Percentiles rank a stretch among this genome's conserved stretches.
Conservation (phyloP, 2,329 filamentous ascomycete species). For the Pseudogymnoascus sp. region DNA sequence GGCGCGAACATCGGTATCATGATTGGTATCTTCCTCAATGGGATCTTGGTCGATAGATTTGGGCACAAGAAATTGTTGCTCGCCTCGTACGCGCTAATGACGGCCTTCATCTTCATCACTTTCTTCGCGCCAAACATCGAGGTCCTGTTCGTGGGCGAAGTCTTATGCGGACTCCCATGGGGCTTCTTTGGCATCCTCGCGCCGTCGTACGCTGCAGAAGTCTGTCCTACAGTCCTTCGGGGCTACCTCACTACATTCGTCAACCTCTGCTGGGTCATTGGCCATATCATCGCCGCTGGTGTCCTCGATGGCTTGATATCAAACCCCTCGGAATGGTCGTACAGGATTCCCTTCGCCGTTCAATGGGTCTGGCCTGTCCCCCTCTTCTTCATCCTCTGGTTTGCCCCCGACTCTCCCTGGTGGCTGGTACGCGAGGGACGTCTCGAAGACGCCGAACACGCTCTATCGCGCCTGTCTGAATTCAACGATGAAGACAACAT, state of each 20-base stretch:
- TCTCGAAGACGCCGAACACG: conserved; percentile 36
- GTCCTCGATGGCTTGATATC: conserved; percentile 27
- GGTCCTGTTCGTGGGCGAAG: conserved; percentile 41
- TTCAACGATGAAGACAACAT: conserved; percentile 46
- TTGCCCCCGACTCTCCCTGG: conserved; percentile 43
- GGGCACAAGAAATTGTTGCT: conserved; percentile 46
- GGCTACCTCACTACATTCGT: conserved; percentile 50
- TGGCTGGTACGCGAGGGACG: conserved; percentile 40
- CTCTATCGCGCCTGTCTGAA: conserved; percentile 1
- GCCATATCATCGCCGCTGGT: conserved; percentile 44
- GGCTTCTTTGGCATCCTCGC: conserved; percentile 40
- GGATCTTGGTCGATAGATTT: conserved; percentile 41
- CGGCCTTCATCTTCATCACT: conserved; percentile 42
- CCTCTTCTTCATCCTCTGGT: conserved; percentile 35
- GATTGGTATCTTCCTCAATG: conserved; percentile 40
- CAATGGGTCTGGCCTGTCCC: conserved; percentile 42
- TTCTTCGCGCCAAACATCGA: conserved; percentile 43
- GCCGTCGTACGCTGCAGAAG: conserved; percentile 38
- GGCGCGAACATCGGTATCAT: conserved; percentile 30
- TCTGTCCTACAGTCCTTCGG: conserved; percentile 48
- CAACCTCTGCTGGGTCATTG: conserved; percentile 49
- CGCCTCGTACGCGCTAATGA: conserved; percentile 38
- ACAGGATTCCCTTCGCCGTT: conserved; percentile 13
- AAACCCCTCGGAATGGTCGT: conserved; percentile 12
- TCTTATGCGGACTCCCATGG: conserved; percentile 44